Evolutionary conservation across 495 filamentous ascomycete species (phyloP).

Genomic region (Clavariopsis aquatica): DNA sequence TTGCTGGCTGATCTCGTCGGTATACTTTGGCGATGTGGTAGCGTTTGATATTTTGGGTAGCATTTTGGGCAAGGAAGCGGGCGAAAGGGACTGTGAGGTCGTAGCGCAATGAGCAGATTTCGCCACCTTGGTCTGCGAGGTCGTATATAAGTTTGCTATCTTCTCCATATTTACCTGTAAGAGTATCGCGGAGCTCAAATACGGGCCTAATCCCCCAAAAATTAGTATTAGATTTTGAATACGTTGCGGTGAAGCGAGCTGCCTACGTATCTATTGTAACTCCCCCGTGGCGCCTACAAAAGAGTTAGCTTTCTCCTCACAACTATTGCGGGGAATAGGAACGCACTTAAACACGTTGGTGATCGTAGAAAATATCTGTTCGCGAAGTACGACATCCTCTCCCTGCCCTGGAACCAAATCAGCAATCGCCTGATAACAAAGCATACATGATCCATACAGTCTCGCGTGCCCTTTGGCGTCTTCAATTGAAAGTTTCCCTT

Average conservation of each 20-base stretch:
- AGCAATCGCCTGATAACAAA: neutral
- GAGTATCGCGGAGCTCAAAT: constrained; percentile 75
- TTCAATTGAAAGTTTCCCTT: constrained; percentile 42
- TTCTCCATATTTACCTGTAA: constrained; percentile 89
- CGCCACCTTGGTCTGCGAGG: constrained; percentile 80
- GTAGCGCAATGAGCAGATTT: constrained; percentile 82
- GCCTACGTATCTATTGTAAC: constrained; percentile 75
- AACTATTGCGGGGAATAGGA: no score
- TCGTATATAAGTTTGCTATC: constrained; percentile 91
- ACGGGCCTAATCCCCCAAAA: constrained; percentile 56
- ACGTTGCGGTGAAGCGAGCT: neutral
- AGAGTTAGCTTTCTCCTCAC: constrained; percentile 1
- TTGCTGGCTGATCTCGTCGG: constrained; percentile 76
- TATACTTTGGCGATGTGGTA: constrained; percentile 92
- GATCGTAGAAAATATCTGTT: constrained; percentile 82
- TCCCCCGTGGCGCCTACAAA: constrained; percentile 74
- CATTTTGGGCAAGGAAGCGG: constrained; percentile 84
- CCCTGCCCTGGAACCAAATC: constrained; percentile 56
- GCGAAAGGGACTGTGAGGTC: constrained; percentile 92
- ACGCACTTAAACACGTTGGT: constrained; percentile 65
- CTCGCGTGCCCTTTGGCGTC: constrained; percentile 45
- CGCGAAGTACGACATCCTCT: constrained; percentile 73
- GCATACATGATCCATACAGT: constrained; percentile 36
- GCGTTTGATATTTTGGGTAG: constrained; percentile 74
- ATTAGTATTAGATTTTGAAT: constrained; percentile 6